Evolutionary conservation across 352 stramenopile genomes (phyloP).

Genomic region (Thalassiosira hispida): DNA sequence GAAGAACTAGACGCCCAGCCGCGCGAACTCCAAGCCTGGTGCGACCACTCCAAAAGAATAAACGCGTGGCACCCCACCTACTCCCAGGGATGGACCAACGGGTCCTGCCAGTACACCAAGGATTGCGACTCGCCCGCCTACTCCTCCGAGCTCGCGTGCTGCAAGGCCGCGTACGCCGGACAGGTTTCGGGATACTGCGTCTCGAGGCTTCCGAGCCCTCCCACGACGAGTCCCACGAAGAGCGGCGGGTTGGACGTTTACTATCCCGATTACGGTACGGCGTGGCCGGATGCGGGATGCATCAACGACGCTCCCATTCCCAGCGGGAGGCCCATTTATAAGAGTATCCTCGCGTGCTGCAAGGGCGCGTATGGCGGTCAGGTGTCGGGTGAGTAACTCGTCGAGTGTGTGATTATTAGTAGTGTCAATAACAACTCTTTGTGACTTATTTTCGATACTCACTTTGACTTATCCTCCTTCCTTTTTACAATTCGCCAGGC

Average conservation of each 20-base stretch:
- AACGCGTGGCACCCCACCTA: too few relatives aligned
- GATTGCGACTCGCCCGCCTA: not conserved
- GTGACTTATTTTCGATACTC: too few relatives aligned
- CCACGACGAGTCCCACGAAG: not conserved
- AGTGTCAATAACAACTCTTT: too few relatives aligned
- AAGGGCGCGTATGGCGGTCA: slow-evolving; percentile 9
- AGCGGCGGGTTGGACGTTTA: not conserved
- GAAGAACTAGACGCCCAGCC: too few relatives aligned
- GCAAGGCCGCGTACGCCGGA: not conserved
- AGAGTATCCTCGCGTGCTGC: slow-evolving; percentile 9
- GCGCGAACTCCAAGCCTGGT: too few relatives aligned
- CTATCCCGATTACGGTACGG: not conserved
- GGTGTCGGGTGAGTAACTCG: not conserved
- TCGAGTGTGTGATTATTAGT: too few relatives aligned
- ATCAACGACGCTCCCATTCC: not conserved
- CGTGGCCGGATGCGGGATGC: not conserved
- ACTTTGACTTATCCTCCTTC: too few relatives aligned
- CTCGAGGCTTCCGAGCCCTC: not conserved
- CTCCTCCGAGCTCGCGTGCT: not conserved
- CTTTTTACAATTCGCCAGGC: too few relatives aligned
- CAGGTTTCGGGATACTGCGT: not conserved
- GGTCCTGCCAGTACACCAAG: too few relatives aligned
- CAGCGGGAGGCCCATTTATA: not conserved
- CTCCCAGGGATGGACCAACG: too few relatives aligned
- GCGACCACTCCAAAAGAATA: too few relatives aligned